These are phyloP conservation scores for Fusarium sp. DNA, from an alignment of 2,329 filamentous ascomycete species.

Conservation along the genomic window DNA sequence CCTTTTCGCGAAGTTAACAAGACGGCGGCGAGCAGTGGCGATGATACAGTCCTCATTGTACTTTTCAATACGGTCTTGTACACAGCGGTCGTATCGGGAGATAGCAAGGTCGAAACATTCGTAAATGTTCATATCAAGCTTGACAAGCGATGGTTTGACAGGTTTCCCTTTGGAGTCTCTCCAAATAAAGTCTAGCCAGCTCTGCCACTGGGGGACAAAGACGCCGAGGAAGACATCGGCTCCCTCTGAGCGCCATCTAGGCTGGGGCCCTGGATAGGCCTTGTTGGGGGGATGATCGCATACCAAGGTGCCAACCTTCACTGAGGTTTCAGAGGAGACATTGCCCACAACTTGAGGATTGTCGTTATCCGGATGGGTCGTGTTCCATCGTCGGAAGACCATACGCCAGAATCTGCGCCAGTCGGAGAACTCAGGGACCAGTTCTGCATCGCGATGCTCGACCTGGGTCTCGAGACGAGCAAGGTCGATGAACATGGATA, in stretches of 20 bases:
- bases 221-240: neutral
- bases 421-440: neutral
- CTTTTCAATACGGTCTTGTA: neutral
- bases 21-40: neutral
- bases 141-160: neutral
- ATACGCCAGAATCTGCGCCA: slow-evolving; percentile 5
- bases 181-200: neutral
- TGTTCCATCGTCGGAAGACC: slow-evolving; percentile 3
- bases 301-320: neutral
- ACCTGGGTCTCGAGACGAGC: neutral
- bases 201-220: neutral
- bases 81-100: neutral
- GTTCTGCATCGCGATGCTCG: neutral
- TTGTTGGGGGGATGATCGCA: neutral
- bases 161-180: neutral
- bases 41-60: slow-evolving; percentile 1
- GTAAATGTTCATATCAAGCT: neutral
- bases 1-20: neutral
- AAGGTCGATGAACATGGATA: neutral
- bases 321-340: neutral
- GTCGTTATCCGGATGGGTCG: neutral
- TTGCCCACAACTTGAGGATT: neutral
- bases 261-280: neutral
- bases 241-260: neutral
- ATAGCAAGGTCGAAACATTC: neutral